Base-by-base conservation (phyloP, 192 early-diverging fungal species). In the Mortierella antarctica region DNA sequence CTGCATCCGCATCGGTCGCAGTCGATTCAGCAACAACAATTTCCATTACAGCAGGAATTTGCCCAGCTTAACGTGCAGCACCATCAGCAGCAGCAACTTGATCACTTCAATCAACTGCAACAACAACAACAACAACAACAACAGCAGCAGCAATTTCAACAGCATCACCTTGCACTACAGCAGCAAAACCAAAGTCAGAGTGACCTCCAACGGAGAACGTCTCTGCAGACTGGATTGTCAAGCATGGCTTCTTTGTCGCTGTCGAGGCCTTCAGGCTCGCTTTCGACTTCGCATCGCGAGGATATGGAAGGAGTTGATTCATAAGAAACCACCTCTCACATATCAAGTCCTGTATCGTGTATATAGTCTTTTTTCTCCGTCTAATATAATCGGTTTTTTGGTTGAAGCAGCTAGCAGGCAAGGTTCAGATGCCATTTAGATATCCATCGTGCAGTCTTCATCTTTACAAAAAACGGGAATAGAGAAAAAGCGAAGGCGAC, bases 1-100 rank as follows among this genome's bases (percentile, higher is more conserved):
- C 56, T 64, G 53, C 45, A 54, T 48, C 50, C 7, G 39, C 57
- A 59, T 9, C 57, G 10, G 15, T 41, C 39, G 12, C 57, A 59
- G 40, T n/a, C 41, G 31, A 57, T 41, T 5, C 57, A 62, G 51
- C 61, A 73, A 9, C 53, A 73, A 41, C 44, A 56, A 21, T 51
- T 42, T 2, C 71, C 57, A 17, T 57, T 65, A 31, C 71, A 71
- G 6, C 71, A 73, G 23, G 54, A 73, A 41, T 39, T 73, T 21
- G 55, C 47, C 2, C 66, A 21, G 7, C 48, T 68, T 23, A 63
- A 58, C 2, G 50, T 73, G 57, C 73, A 74, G 52, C 50, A 62
- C 50, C 31, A 62, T 8, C 48, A 74, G 10, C 48, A 55, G 11
- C 73, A 67, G 18, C 71, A 74, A 18, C 6, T 31, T 13, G 23